Base-by-base conservation (phyloP, 2,329 filamentous ascomycete genomes). In the Epichloe hybrida region DNA sequence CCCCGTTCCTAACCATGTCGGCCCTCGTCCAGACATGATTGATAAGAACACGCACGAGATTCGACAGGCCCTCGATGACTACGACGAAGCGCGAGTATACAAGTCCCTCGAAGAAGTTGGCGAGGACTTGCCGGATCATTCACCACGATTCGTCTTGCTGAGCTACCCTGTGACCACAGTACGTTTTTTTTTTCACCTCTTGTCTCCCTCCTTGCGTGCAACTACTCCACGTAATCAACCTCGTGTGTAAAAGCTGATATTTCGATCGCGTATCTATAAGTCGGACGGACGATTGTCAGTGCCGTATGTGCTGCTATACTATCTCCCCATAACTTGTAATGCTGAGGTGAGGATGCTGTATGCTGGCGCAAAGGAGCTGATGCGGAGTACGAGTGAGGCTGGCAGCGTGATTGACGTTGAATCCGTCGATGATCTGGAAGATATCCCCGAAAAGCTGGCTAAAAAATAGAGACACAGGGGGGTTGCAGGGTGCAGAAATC, bases 291-390 rank as follows among this genome's bases (percentile, higher is more conserved):
- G 93, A 31, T 68, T 89, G 42, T 86, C 88, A 5, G 89, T 95
- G 3, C 93, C 93, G 9, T 98, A 98, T 66, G 88, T 96, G 45
- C 80, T 97, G 65, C 72, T 98, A 21, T 96, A 95, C 73, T 97
- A 95, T 71, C 81, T 97, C 21, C 93, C 93, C 7, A 85, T 84
- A 48, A 96, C 91, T 46, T 93, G 88, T 71, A 96, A 95, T 66
- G 80, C 77, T 58, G 86, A 90, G 63, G 73, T 86, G 63, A 81
- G 88, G 58, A 97, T 97, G 93, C 73, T 93, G 64, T 98, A 97
- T 66, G 93, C 93, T 34, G 86, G 90, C 39, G 93, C 93, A 42
- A 95, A 96, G 69, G 93, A 98, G 71, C 70, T 97, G 66, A 89
- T 97, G 84, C 81, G 90, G 56, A 95, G 88, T 63, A 94, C 88